Evolutionary conservation across 164 flowering plant species (phyloP).

Genomic region (Nymphaea thermarum): DNA sequence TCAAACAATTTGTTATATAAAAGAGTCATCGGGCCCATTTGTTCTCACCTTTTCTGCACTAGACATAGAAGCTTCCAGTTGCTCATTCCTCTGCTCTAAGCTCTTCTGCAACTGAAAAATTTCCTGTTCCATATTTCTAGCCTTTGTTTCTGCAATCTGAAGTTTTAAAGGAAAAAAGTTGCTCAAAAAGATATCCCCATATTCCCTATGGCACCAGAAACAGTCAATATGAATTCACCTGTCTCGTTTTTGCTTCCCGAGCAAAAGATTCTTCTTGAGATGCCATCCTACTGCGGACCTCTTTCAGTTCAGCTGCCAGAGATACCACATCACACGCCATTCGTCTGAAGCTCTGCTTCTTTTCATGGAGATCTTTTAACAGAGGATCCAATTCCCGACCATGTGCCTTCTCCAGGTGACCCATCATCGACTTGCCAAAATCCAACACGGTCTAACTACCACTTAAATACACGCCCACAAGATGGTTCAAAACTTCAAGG

Average conservation of each 20-base stretch:
- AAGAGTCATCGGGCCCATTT: background rate
- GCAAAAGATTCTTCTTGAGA: conserved; percentile 53
- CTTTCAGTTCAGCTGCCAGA: conserved; percentile 81
- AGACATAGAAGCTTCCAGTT: conserved; percentile 47
- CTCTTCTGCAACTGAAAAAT: conserved; percentile 36
- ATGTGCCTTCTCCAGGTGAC: conserved; percentile 13
- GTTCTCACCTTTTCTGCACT: conserved; percentile 46
- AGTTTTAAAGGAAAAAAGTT: conserved; percentile 20
- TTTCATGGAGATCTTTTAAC: conserved; percentile 77
- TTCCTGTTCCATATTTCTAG: conserved; percentile 61
- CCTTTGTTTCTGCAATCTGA: conserved; percentile 19
- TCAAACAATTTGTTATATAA: too few species aligned
- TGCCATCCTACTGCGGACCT: conserved; percentile 62
- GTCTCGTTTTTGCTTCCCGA: conserved; percentile 58
- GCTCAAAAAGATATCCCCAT: conserved; percentile 34
- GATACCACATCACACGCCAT: conserved; percentile 41
- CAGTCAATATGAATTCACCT: conserved; percentile 26
- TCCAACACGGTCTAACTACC: background rate
- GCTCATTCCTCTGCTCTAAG: conserved; percentile 60
- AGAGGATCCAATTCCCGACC: conserved; percentile 52
- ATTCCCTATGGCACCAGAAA: background rate
- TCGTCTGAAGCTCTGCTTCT: conserved; percentile 61
- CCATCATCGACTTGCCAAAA: conserved; percentile 7
- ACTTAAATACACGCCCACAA: too few species aligned
- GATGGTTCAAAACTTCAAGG: too few species aligned